phyloP scores from a whole-genome alignment of 2,329 filamentous ascomycete species.

The Trichoderma breve region DNA sequence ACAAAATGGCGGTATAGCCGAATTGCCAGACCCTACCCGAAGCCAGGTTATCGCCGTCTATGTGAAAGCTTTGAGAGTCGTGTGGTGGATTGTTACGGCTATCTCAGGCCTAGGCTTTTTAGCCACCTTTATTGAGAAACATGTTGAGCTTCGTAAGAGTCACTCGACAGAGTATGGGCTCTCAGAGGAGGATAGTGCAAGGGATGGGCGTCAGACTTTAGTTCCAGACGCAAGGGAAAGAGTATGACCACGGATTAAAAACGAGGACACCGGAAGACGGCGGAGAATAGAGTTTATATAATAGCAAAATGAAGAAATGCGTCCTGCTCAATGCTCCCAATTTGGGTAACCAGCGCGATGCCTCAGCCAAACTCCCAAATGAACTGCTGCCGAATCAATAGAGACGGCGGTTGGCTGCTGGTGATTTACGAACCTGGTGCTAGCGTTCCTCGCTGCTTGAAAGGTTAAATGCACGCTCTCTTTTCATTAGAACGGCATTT shows the following conservation, averaged over 20 bases:
- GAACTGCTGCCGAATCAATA: background rate
- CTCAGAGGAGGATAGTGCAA: background rate
- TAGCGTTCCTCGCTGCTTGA: background rate
- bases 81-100: conserved; percentile 8
- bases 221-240: background rate
- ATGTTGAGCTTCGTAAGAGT: conserved; percentile 4
- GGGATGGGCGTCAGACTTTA: background rate
- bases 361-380: background rate
- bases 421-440: background rate
- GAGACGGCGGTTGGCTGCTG: background rate
- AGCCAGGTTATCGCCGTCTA: background rate
- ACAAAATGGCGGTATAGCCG: conserved; percentile 38
- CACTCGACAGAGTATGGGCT: background rate
- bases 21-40: background rate
- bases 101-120: background rate
- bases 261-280: background rate
- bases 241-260: background rate
- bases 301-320: background rate
- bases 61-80: background rate
- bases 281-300: background rate
- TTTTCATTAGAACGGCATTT: background rate
- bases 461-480: background rate
- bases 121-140: conserved; percentile 1
- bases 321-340: background rate
- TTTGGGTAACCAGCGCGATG: background rate